A percentile compares a stretch with the other conserved stretches of the same genome.
Conservation (phyloP, 2,329 filamentous ascomycete genomes). For the Arthrobotrys megalospora region DNA sequence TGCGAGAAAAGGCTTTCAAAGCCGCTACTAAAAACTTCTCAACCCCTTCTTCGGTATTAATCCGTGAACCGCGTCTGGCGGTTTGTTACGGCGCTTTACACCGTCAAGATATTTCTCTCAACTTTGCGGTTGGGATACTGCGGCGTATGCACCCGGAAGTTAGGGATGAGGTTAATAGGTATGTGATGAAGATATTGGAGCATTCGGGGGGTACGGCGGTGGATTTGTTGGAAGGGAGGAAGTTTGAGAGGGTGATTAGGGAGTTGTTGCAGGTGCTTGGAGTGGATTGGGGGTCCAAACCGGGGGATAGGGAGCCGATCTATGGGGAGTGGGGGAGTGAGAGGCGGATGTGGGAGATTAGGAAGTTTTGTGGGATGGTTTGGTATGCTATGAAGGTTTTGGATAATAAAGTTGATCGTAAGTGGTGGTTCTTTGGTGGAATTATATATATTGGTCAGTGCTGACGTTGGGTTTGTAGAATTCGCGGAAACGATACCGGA, state of each 20-base stretch:
- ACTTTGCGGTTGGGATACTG: conserved; percentile 11
- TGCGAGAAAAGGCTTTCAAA: neutral
- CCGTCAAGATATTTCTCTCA: neutral
- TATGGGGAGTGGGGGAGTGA: conserved; percentile 5
- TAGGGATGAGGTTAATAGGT: conserved; percentile 4
- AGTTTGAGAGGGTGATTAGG: neutral
- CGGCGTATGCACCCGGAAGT: neutral
- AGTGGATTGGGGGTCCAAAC: neutral
- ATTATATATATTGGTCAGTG: too few species aligned
- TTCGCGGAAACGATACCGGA: conserved; percentile 41
- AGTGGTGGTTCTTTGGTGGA: too few species aligned
- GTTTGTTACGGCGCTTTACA: neutral
- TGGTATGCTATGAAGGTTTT: conserved; percentile 43
- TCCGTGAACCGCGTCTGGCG: neutral
- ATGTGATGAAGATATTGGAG: conserved; percentile 16
- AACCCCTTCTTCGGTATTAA: neutral
- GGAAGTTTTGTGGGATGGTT: conserved; percentile 43
- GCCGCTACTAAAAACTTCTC: neutral
- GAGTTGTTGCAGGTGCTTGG: conserved; percentile 1
- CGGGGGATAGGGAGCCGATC: too few species aligned
- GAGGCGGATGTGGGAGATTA: conserved; percentile 41
- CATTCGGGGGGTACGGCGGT: conserved; percentile 8
- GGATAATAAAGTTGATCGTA: conserved; percentile 1
- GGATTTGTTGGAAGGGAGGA: neutral
- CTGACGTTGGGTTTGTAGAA: conserved; percentile 30